These are phyloP conservation scores for Skeletonema costatum DNA, from an alignment of 108 stramenopile genomes.

Conservation along the genomic window DNA sequence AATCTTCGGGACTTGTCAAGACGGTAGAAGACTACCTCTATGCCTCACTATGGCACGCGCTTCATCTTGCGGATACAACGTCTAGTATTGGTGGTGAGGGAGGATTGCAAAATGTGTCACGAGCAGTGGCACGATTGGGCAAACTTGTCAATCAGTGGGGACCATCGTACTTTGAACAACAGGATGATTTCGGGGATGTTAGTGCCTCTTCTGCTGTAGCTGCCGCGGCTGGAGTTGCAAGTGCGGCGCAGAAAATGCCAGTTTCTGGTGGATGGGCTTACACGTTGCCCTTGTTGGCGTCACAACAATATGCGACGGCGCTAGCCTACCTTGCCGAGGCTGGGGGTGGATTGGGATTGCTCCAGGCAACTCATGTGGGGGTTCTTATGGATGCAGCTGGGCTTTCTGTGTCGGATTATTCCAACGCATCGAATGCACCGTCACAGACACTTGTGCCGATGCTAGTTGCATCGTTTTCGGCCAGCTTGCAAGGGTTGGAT, in stretches of 20 bases:
- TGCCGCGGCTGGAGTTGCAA: constrained; percentile 1
- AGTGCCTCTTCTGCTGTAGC: constrained; percentile 33
- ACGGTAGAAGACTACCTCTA: constrained; percentile 87
- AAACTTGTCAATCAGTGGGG: constrained; percentile 69
- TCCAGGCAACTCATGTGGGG: constrained; percentile 76
- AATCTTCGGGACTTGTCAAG: constrained; percentile 41
- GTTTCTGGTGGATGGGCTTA: constrained; percentile 77
- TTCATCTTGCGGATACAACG: constrained; percentile 44
- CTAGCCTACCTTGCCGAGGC: constrained; percentile 68
- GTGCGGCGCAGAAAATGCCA: constrained; percentile 11
- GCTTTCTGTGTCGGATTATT: constrained; percentile 25
- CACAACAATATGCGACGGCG: constrained; percentile 78
- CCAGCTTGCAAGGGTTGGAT: constrained; percentile 46
- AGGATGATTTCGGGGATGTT: constrained; percentile 25
- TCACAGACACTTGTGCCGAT: constrained; percentile 21
- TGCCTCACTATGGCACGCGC: constrained; percentile 63
- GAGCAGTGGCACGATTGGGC: constrained; percentile 56
- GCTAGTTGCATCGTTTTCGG: constrained; percentile 46
- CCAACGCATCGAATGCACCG: neutral
- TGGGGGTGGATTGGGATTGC: constrained; percentile 64
- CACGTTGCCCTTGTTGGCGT: constrained; percentile 63
- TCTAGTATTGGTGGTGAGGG: neutral
- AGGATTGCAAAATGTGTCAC: constrained; percentile 15
- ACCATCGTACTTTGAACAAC: constrained; percentile 70
- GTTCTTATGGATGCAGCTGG: constrained; percentile 48